Conservation (phyloP, 192 early-diverging fungal species). For the Coemansia aciculifera region DNA sequence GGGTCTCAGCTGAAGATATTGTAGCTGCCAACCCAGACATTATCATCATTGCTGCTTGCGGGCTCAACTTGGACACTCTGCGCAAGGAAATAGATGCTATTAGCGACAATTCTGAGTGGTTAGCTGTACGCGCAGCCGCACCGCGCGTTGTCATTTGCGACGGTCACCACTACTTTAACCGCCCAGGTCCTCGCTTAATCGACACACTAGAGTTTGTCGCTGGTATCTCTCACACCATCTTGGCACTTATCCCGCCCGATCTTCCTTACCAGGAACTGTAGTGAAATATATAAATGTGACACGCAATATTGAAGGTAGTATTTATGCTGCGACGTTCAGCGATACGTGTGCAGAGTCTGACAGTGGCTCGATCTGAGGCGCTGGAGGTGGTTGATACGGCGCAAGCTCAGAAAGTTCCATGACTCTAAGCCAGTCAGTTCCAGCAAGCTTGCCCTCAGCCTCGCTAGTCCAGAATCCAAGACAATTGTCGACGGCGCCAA, state of each 20-base stretch:
- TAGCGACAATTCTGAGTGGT: conserved; percentile 4
- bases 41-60: conserved; percentile 55
- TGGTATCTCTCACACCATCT: conserved; percentile 8
- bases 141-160: conserved; percentile 53
- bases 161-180: conserved; percentile 64
- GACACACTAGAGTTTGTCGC: conserved; percentile 59
- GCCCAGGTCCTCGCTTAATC: conserved; percentile 59
- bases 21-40: conserved; percentile 45
- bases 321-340: conserved; percentile 1
- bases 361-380: conserved; percentile 20
- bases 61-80: conserved; percentile 48
- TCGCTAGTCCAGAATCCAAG: conserved; percentile 78
- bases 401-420: conserved; percentile 43
- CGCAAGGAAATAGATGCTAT: conserved; percentile 25
- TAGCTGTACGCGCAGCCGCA: conserved; percentile 7
- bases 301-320: background rate
- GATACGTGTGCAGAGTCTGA: conserved; percentile 9
- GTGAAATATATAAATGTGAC: background rate
- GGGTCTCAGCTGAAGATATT: conserved; percentile 25
- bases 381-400: conserved; percentile 37
- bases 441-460: conserved; percentile 58
- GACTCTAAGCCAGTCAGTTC: conserved; percentile 61
- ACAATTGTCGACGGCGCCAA: conserved; percentile 79
- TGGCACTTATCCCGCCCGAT: background rate
- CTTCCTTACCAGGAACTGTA: conserved; percentile 6